Conservation (phyloP, 1,284 basidiomycete species). For the Melampsora larici-populina region DNA sequence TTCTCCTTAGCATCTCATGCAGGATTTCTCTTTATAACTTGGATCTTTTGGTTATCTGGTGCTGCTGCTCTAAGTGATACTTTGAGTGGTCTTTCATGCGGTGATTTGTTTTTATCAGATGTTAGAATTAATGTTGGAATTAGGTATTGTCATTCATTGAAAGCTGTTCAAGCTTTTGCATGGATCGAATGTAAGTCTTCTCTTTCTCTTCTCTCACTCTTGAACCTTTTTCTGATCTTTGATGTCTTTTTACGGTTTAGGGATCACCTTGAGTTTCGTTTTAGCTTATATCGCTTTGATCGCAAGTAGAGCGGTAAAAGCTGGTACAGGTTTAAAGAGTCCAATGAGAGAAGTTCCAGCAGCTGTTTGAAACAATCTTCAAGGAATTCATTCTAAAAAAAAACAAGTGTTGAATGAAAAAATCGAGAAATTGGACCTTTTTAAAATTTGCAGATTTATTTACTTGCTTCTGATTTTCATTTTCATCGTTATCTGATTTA, state of each 20-base stretch:
- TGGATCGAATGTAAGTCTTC: conserved; percentile 41
- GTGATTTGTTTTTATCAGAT: conserved; percentile 26
- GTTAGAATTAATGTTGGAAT: conserved; percentile 13
- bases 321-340: conserved; percentile 2
- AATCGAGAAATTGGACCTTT: too few relatives aligned
- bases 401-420: too few relatives aligned
- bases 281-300: conserved; percentile 9
- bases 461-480: too few relatives aligned
- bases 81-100: conserved; percentile 30
- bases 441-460: too few relatives aligned
- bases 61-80: conserved; percentile 22
- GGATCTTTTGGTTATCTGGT: conserved; percentile 38
- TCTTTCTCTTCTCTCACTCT: not conserved
- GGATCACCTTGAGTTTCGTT: conserved; percentile 14
- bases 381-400: too few relatives aligned
- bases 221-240: not conserved
- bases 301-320: not conserved
- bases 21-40: conserved; percentile 22
- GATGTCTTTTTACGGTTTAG: not conserved
- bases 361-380: not conserved
- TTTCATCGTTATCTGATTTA: too few relatives aligned
- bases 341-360: conserved; percentile 24
- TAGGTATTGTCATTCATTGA: conserved; percentile 27
- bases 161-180: conserved; percentile 35
- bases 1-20: conserved; percentile 27